Evolutionary conservation across 345 rosid species (phyloP).

Genomic region (Aquilaria malaccensis): DNA sequence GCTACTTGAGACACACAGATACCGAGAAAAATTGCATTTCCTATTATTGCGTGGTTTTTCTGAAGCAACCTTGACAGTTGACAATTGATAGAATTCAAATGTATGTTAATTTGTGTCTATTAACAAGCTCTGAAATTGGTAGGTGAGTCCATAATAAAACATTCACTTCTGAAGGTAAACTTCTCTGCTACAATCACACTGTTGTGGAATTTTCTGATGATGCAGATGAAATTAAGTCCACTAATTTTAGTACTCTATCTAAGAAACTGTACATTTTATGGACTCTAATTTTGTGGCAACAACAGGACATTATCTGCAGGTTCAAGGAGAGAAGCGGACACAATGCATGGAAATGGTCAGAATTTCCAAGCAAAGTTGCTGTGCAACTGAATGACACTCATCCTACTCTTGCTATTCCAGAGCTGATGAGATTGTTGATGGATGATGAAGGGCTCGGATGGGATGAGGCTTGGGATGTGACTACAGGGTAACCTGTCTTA

Average conservation of each 20-base stretch:
- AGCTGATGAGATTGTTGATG: constrained; percentile 86
- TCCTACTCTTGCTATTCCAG: constrained; percentile 97
- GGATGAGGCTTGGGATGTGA: constrained; percentile 98
- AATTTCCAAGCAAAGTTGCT: constrained; percentile 84
- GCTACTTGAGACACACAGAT: too few relatives aligned
- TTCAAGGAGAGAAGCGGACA: constrained; percentile 58
- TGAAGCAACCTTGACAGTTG: background rate
- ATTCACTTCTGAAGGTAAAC: background rate
- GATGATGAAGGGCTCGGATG: constrained; percentile 92
- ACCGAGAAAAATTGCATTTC: background rate
- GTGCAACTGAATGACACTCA: constrained; percentile 97
- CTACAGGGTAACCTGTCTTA: constrained; percentile 39
- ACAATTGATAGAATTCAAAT: background rate
- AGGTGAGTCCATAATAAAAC: background rate
- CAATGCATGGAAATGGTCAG: constrained; percentile 71
- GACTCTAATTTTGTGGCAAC: constrained; percentile 15
- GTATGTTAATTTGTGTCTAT: background rate
- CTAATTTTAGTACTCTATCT: background rate
- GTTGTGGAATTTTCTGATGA: background rate
- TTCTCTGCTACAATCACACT: background rate
- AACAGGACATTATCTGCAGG: constrained; percentile 83
- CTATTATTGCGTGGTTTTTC: background rate
- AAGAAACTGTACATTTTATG: constrained; percentile 6
- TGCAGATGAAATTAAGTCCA: background rate
- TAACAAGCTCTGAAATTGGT: background rate